Base-by-base conservation (phyloP, 1,284 basidiomycete genomes). In the Moniliella sp. region DNA sequence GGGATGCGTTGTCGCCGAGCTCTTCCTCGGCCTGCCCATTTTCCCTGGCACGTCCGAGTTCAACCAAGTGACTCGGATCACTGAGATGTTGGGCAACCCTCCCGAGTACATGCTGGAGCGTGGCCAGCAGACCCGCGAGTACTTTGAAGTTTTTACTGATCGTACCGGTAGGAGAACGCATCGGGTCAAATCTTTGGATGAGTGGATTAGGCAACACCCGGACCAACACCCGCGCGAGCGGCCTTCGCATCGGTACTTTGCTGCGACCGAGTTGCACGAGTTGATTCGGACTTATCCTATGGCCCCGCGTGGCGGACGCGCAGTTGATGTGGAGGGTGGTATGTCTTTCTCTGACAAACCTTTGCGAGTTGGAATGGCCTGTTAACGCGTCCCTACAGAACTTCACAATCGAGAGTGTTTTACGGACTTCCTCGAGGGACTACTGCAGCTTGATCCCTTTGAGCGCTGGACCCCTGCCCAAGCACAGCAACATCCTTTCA, bases 41-140 rank as follows among this genome's bases (percentile, higher is more conserved):
- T 99, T n/a, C 66, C 88, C 88, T 1, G 91, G 88, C 15, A 94
- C 91, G 14, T 88, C 82, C 67, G 91, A 99, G 64, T 97, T 93
- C 65, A 97, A 97, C 64, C 88, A 97, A 61, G 71, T 94, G 33
- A 84, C 81, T 21, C 70, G 88, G 32, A 94, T 99, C 42, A 76
- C 91, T n/a, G 88, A 94, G 57, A 94, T 97, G 86, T 73, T 99
- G 18, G 88, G 88, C 30, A 67, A 76, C 65, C 88, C 91, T 19
- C 84, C 91, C 3, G 62, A 71, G 33, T 82, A 81, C 64, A 84
- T 97, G 75, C 69, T 99, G 50, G 88, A 93, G 58, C 76, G 75
- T 44, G 88, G 88, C 44, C 94, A 97, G 66, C 88, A 97, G 65
- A 78, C 79, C 2, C 67, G 67, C 50, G 83, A 97, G 54, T 99